Conservation (phyloP, 177 flowering plant species). For the Vitis hybrid region DNA sequence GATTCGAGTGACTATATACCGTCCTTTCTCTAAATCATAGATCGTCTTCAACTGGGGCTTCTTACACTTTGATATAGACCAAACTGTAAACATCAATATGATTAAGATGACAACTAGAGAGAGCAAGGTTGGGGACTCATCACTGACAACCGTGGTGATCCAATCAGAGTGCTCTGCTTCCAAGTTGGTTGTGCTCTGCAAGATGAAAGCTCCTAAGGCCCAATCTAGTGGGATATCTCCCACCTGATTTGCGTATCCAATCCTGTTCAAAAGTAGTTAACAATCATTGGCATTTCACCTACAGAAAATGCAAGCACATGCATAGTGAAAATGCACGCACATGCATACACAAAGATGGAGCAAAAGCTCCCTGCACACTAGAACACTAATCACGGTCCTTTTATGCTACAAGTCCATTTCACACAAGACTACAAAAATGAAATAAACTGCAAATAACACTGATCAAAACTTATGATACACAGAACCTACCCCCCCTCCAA, state of each 20-base stretch:
- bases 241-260: conserved; percentile 67
- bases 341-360: not conserved
- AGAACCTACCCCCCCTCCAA: too few relatives aligned
- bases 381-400: not conserved
- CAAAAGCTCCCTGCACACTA: not conserved
- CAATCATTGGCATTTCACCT: conserved; percentile 2
- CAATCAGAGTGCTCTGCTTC: conserved; percentile 28
- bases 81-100: conserved; percentile 43
- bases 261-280: conserved; percentile 41
- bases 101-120: conserved; percentile 39
- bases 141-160: conserved; percentile 30
- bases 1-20: conserved; percentile 71
- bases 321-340: not conserved
- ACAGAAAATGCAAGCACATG: not conserved
- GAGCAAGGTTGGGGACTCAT: conserved; percentile 44
- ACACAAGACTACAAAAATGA: not conserved
- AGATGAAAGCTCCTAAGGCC: conserved; percentile 95
- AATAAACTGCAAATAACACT: too few relatives aligned
- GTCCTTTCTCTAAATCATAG: conserved; percentile 89
- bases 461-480: too few relatives aligned
- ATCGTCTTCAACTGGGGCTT: conserved; percentile 85
- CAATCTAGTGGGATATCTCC: conserved; percentile 80
- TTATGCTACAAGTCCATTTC: not conserved
- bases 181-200: conserved; percentile 44
- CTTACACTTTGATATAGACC: conserved; percentile 67